These are phyloP conservation scores for Austroboletus eburneus DNA, from an alignment of 768 basidiomycete genomes.

Conservation along the genomic window DNA sequence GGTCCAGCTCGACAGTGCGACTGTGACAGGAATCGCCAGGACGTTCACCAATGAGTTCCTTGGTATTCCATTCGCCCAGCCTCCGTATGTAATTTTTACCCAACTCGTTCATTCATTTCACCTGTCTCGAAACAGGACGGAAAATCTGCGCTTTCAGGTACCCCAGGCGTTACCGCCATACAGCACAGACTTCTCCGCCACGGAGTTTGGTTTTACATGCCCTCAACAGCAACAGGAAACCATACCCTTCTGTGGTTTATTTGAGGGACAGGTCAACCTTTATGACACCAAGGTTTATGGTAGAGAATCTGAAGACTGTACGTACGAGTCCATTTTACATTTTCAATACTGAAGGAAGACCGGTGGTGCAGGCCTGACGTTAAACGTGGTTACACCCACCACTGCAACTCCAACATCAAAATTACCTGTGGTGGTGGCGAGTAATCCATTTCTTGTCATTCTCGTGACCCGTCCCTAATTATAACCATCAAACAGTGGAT, in stretches of 20 bases:
- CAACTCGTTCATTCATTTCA: background rate
- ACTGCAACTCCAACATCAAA: conserved; percentile 37
- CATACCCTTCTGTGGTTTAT: too few species aligned
- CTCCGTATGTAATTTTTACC: background rate
- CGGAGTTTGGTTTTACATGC: conserved; percentile 4
- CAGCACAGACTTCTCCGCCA: conserved; percentile 4
- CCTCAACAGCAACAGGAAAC: conserved; percentile 12
- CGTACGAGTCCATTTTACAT: conserved; percentile 10
- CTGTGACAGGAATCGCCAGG: background rate
- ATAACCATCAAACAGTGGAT: conserved; percentile 27
- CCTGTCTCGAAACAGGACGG: conserved; percentile 20
- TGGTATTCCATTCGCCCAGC: background rate
- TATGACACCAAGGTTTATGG: too few species aligned
- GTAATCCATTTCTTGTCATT: conserved; percentile 11
- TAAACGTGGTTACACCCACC: conserved; percentile 49
- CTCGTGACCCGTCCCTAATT: background rate
- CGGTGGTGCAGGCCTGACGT: conserved; percentile 36
- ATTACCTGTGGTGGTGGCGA: conserved; percentile 51
- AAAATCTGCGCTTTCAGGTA: conserved; percentile 32
- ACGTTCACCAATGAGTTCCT: background rate
- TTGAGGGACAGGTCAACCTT: too few species aligned
- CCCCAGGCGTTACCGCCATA: conserved; percentile 6
- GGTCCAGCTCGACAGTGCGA: background rate
- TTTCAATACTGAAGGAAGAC: background rate
- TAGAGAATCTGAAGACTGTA: conserved; percentile 56